These are phyloP conservation scores for Deuterostichococcus epilithicus DNA, from an alignment of 139 green algal genomes.

Conservation along the genomic window DNA sequence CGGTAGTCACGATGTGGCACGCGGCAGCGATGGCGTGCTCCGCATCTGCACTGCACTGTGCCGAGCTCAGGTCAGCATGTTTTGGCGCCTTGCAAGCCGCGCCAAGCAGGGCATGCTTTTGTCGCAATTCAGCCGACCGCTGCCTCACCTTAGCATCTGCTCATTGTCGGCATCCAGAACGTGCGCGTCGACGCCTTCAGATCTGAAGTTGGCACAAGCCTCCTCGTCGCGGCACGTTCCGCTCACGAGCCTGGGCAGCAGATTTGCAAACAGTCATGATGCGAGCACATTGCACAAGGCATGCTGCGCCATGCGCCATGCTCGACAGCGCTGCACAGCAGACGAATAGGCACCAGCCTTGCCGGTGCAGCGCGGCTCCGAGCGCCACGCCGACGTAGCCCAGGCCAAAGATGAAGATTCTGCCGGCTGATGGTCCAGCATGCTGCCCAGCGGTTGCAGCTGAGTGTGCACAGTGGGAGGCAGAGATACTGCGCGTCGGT, in stretches of 20 bases:
- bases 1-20: conserved; percentile 36
- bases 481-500: no score
- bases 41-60: conserved; percentile 13
- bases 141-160: conserved; percentile 15
- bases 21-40: conserved; percentile 2
- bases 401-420: conserved; percentile 36
- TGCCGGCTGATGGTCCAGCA: background rate
- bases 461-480: no score
- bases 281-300: no score
- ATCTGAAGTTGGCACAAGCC: background rate
- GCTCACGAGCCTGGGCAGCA: background rate
- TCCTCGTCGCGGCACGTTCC: background rate
- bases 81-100: background rate
- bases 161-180: conserved; percentile 19
- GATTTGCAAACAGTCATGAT: background rate
- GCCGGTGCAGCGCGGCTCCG: background rate
- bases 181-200: background rate
- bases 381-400: conserved; percentile 28
- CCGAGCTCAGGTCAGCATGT: background rate
- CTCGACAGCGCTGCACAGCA: background rate
- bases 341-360: conserved; percentile 1
- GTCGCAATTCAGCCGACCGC: background rate
- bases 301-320: no score
- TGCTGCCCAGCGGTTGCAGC: no score
- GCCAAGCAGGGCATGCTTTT: background rate